Conservation (phyloP, 1,284 basidiomycete species). For the Ceratorhiza oryzae-sativae region DNA sequence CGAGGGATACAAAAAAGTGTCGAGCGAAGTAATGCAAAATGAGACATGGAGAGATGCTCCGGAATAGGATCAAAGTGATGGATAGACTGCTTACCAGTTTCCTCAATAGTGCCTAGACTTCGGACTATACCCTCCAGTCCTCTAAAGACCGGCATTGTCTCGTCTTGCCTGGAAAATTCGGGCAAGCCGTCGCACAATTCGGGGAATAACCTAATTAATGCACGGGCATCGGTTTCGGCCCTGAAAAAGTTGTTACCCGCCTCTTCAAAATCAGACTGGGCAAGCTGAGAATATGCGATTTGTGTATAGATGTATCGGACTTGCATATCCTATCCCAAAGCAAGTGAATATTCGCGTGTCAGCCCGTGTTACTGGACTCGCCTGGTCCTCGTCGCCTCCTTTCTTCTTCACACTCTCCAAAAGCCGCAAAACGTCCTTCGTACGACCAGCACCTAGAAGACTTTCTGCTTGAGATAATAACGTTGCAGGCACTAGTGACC, state of each 20-base stretch:
- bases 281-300: slow-evolving; percentile 74
- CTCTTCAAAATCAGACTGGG: slow-evolving; percentile 76
- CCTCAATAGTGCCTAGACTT: slow-evolving; percentile 66
- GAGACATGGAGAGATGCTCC: slow-evolving; percentile 38
- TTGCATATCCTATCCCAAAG: slow-evolving; percentile 9
- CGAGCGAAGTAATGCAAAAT: not conserved
- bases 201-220: slow-evolving; percentile 78
- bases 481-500: slow-evolving; percentile 74
- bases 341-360: not conserved
- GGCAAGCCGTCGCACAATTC: slow-evolving; percentile 61
- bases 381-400: slow-evolving; percentile 61
- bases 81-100: slow-evolving; percentile 69
- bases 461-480: slow-evolving; percentile 76
- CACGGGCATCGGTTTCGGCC: slow-evolving; percentile 75
- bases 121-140: slow-evolving; percentile 74
- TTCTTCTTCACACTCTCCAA: slow-evolving; percentile 67
- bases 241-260: slow-evolving; percentile 75
- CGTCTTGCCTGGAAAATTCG: slow-evolving; percentile 46
- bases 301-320: slow-evolving; percentile 77
- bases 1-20: slow-evolving; percentile 6
- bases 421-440: slow-evolving; percentile 69
- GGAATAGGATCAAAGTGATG: slow-evolving; percentile 36
- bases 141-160: slow-evolving; percentile 65
- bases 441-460: slow-evolving; percentile 66
- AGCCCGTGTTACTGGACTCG: slow-evolving; percentile 49